phyloP scores from a whole-genome alignment of 805 yeast genomes.

The Saccharomycopsis javanensis region DNA sequence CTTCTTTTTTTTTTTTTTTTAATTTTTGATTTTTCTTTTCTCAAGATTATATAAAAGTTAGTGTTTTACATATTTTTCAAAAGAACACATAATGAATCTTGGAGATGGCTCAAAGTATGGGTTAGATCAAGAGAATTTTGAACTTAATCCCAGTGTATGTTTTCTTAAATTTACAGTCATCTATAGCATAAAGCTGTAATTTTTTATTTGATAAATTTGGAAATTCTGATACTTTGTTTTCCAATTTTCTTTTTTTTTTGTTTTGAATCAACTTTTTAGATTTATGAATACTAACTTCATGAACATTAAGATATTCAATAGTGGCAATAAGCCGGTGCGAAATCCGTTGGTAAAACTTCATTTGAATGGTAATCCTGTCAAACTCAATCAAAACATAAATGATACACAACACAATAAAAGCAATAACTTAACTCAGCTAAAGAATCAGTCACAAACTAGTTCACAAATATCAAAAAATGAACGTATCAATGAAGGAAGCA shows the following conservation, averaged over 20 bases:
- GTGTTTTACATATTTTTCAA: too few species aligned
- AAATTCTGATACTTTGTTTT: neutral
- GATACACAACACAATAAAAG: constrained; percentile 1
- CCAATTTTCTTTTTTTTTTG: too few species aligned
- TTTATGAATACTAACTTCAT: neutral
- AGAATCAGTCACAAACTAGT: neutral
- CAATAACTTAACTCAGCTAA: neutral
- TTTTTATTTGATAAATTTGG: too few species aligned
- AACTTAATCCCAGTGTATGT: constrained; percentile 1
- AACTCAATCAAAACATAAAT: neutral
- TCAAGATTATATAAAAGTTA: neutral
- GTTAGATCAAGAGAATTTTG: neutral
- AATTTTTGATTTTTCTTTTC: neutral
- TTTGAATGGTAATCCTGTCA: constrained; percentile 10
- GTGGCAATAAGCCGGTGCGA: constrained; percentile 6
- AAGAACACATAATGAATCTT: neutral
- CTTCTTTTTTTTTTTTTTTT: too few species aligned
- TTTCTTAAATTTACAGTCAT: too few species aligned
- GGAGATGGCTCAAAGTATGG: neutral
- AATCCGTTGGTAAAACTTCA: constrained; percentile 19
- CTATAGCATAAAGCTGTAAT: too few species aligned
- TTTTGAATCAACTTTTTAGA: neutral
- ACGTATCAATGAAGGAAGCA: neutral
- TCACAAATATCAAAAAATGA: neutral
- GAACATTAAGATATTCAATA: neutral